Base-by-base conservation (phyloP, 2,329 filamentous ascomycete species). In the Aspergillus sp. region DNA sequence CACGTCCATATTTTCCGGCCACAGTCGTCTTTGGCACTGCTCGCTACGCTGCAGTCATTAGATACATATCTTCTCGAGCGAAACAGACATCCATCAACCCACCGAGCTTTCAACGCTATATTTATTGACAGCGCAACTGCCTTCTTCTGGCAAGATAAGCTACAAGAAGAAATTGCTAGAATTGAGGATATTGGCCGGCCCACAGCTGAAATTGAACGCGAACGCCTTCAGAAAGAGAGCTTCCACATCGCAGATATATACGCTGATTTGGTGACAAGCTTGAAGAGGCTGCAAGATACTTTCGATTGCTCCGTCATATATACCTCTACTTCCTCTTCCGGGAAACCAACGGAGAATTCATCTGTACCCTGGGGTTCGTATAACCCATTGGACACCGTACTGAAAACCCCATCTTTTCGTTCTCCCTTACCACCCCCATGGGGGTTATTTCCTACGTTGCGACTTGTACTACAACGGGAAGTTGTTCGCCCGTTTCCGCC, bases 1-100 rank as follows among this genome's bases (percentile, higher is more conserved):
- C 84, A 88, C 64, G 69, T 88, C 39, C 85, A 87, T 67, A 74
- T 88, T 59, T 83, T 86, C 71, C 79, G 74, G 3, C 83, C 84
- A 0, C 76, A 81, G 45, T 82, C 81, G 1, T 82, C 82, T 22
- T 47, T 71, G 2, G 75, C 80, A 2, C 70, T 86, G 0, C 70
- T 86, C 2, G 68, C 78, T 6, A 83, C 82, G 0, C 66, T 88
- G 1, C 60, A 70, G 3, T 61, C 64, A 0, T 67, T 88, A 0
- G 76, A 79, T 15, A 44, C 62, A 0, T 85, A 86, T 66, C 78
- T 88, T 7, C 76, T 84, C 15, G 62, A 73, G 37, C 49, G 69
- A 11, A 47, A 66, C 7, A 61, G 67, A 0, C 83, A 86, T 66
- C 59, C 65, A 19, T 86, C 83, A 5, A 69, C 73, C 33, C 67